A percentile compares a stretch with the other conserved stretches of the same genome.
Evolutionary conservation across 2,329 filamentous ascomycete genomes (phyloP).

Genomic region (Colletotrichum sp.): DNA sequence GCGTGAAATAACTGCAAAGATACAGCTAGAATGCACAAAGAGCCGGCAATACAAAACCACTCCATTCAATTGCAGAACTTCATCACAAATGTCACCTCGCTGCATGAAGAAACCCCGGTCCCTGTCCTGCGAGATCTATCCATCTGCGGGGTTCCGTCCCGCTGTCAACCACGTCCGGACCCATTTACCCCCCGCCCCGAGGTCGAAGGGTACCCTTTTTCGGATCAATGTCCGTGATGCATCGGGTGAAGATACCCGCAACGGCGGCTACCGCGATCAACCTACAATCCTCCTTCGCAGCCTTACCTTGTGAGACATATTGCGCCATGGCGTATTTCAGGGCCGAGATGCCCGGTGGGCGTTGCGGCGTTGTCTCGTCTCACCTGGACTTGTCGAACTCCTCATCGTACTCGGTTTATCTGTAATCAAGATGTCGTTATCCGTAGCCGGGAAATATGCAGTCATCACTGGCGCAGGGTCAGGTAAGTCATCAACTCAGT

Average conservation of each 20-base stretch:
- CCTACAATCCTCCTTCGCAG: neutral
- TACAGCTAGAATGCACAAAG: neutral
- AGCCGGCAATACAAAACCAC: neutral
- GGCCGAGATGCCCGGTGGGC: neutral
- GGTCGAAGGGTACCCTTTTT: neutral
- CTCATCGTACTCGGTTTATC: neutral
- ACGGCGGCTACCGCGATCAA: neutral
- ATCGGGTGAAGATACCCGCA: neutral
- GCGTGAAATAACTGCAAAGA: neutral
- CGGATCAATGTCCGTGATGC: neutral
- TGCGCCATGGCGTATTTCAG: neutral
- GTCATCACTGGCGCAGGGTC: constrained; percentile 26
- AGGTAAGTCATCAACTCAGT: constrained; percentile 16
- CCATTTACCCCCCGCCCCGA: neutral
- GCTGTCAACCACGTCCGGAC: neutral
- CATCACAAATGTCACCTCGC: neutral
- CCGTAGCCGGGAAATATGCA: constrained; percentile 31
- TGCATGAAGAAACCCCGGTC: neutral
- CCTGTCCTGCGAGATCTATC: neutral
- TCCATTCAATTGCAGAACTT: neutral
- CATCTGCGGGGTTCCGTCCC: neutral
- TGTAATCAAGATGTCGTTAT: constrained; percentile 18
- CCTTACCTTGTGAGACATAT: neutral
- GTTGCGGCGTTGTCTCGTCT: neutral
- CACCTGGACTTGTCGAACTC: neutral